Evolutionary conservation across 1,284 basidiomycete genomes (phyloP).

Genomic region (Ceratobasidium sp.): DNA sequence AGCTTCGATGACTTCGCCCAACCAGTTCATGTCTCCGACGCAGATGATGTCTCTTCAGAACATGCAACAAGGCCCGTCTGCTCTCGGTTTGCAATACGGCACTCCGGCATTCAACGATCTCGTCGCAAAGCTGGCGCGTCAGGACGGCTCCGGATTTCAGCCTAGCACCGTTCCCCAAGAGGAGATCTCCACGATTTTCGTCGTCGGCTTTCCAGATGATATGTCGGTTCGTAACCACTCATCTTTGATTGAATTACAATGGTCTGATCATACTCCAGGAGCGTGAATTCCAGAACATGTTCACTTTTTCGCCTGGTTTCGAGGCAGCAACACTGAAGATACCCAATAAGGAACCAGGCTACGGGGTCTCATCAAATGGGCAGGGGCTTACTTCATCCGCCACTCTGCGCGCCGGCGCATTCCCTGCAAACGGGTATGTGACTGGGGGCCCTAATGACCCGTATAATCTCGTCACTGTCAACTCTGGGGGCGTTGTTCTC

Average conservation of each 20-base stretch:
- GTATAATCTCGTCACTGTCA: constrained; percentile 77
- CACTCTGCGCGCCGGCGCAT: constrained; percentile 41
- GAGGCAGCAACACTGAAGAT: constrained; percentile 98
- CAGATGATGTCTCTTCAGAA: constrained; percentile 31
- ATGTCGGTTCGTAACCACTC: constrained; percentile 77
- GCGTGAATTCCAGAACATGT: constrained; percentile 99
- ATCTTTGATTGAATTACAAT: not conserved
- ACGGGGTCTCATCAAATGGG: constrained; percentile 50
- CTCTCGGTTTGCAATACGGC: constrained; percentile 31
- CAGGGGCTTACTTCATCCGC: constrained; percentile 45
- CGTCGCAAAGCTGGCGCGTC: constrained; percentile 33
- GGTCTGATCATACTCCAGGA: constrained; percentile 60
- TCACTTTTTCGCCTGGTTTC: constrained; percentile 93
- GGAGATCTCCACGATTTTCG: constrained; percentile 97
- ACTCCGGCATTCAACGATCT: constrained; percentile 32
- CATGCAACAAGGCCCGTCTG: constrained; percentile 25
- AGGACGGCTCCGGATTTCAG: constrained; percentile 17
- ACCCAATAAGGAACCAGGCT: constrained; percentile 82
- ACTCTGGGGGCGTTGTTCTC: constrained; percentile 76
- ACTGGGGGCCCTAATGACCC: constrained; percentile 68
- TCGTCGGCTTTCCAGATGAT: constrained; percentile 98
- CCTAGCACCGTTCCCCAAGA: constrained; percentile 58
- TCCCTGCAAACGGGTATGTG: constrained; percentile 37
- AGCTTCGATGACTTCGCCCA: constrained; percentile 22
- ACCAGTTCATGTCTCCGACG: constrained; percentile 28